phyloP scores from a whole-genome alignment of 371 early-diverging fungal genomes.

The Mucor irregularis region DNA sequence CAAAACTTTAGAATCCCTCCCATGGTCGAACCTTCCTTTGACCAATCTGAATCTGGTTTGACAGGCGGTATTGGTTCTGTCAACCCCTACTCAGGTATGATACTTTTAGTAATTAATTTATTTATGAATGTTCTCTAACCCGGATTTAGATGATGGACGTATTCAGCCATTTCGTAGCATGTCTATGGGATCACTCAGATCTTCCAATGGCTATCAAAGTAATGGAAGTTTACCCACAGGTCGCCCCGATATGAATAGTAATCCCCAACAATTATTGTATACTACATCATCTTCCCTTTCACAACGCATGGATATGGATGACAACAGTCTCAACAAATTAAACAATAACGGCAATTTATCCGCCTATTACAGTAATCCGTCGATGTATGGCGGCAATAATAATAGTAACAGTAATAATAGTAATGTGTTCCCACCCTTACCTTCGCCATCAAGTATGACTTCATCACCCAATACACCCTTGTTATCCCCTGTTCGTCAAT shows the following conservation, averaged over 20 bases:
- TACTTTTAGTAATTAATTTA: background rate
- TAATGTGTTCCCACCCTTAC: constrained; percentile 33
- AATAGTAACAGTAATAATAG: constrained; percentile 6
- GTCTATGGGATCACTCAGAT: constrained; percentile 43
- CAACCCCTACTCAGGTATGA: constrained; percentile 21
- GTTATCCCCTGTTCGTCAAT: constrained; percentile 39
- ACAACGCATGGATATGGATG: constrained; percentile 29
- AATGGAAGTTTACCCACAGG: constrained; percentile 16
- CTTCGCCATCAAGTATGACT: constrained; percentile 39
- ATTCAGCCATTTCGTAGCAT: constrained; percentile 39
- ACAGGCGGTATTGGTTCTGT: constrained; percentile 13
- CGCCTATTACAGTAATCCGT: constrained; percentile 17
- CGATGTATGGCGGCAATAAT: constrained; percentile 5
- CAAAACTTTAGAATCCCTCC: constrained; percentile 67
- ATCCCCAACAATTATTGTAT: constrained; percentile 30
- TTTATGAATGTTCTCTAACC: background rate
- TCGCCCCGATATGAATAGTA: constrained; percentile 39
- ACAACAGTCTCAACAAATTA: constrained; percentile 11
- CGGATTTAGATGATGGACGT: constrained; percentile 19
- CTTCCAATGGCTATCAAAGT: constrained; percentile 6
- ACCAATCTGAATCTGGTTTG: constrained; percentile 25
- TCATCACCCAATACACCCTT: constrained; percentile 44
- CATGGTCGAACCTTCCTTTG: constrained; percentile 45
- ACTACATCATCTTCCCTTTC: constrained; percentile 12
- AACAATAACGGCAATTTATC: constrained; percentile 5